Evolutionary conservation across 768 basidiomycete genomes (phyloP), one percentile per base, ranked within the genome.

Genomic region (Boletus pseudo-olivaceus): DNA sequence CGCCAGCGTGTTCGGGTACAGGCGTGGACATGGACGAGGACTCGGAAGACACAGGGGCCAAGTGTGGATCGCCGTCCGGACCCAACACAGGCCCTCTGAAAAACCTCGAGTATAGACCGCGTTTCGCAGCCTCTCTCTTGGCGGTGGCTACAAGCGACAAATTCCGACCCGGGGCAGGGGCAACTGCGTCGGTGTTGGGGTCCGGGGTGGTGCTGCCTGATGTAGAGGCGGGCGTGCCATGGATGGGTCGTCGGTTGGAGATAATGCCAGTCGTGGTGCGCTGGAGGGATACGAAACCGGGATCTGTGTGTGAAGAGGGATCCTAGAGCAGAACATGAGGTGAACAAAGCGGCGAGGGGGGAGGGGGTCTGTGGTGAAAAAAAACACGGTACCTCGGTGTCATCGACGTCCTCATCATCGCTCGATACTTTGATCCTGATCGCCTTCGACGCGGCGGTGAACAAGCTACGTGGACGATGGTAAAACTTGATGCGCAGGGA

Each of bases 391-490:
- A 59, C 55, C 19, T 51, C 33, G 35, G 39, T 23, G 27, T 57
- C 59, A 62, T 64, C 76, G 41, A 72, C 71, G n/a, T 76, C 78
- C 17, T 81, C 81, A 35, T 80, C 79, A 49, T 78, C 78, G 48
- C 76, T 78, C 19, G 76, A 67, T 52, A 87, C 66, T 64, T 84
- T 85, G 39, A 95, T 78, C 53, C 85, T 82, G 49, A 98, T 92
- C 29, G 90, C 82, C 58, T 86, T 87, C 0, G 93, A 86, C 19
- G 93, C 92, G 14, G 87, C 84, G 1, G 86, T 74, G 69, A 90
- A 97, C 49, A 96, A 71, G 46, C 71, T 71, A 20, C 8, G n/a
- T 6, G 51, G 15, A 26, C 49, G 48, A 32, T 20, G 49, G 37
- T 57, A 45, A 47, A n/a, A 34, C 15, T 12, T 39, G 33, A 47